Base-by-base conservation (phyloP, 1,139 yeast species). In the Dujonia santamariae region DNA sequence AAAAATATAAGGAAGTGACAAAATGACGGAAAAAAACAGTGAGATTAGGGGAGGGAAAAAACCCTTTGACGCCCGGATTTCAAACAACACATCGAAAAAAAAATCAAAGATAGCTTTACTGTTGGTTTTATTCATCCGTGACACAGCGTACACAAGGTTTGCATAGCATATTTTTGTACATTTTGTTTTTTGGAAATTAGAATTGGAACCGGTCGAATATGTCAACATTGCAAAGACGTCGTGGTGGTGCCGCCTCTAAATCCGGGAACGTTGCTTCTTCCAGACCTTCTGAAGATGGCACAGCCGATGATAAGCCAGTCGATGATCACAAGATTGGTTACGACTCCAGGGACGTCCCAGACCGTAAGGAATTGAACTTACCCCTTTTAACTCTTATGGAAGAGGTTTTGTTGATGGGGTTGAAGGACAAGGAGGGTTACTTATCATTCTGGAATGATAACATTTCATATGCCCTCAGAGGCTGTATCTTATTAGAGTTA, bases 401-500 rank as follows among this genome's bases (percentile, higher is more conserved):
- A 60, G 98, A 92, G 59, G 96, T 92, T 7, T 65, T 92, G 42
- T 71, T 92, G 44, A 77, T 92, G 65, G 99, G 98, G 2, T 72
- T 92, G 45, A 90, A 92, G 55, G 98, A 92, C 59, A 84, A 85
- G 50, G 97, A 92, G 60, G 98, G 98, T 5, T 88, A 90, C 58
- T 70, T 92, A 39, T 87, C 97, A 16, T 92, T 92, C 61, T 92
- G 98, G 98, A 94, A 92, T 58, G 99, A 92, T 60, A 90, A 87
- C 58, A 90, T 92, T 39, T 87, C 97, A 19, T 94, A 92, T 61
- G 96, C 97, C 2, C 73, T 92, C 41, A 80, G 99, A 50, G 99
- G 98, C 9, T 85, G 97, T 56, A 92, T 92, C 43, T 56, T 92
- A 39, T 75, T 92, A 60, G 99, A 92, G 59, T 72, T 92, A 58